Evolutionary conservation across 345 rosid genomes (phyloP), one percentile per base, ranked within the genome.

Genomic region (Eucalyptus grandis): DNA sequence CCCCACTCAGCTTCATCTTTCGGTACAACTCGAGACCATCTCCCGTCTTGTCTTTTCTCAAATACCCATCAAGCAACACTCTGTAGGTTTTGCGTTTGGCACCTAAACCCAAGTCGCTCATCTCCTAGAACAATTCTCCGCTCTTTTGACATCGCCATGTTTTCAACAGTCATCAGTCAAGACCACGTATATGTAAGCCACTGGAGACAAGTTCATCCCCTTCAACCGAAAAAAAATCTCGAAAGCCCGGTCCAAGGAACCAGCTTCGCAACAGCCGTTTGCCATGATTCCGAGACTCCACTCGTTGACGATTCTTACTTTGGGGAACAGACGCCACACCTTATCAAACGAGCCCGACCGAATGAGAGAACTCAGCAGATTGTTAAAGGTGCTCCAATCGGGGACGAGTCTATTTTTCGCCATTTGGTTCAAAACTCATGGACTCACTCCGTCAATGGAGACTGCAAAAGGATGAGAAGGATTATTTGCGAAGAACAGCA

Each of bases 111-210:
- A 93, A 8, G 86, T 89, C 92, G 69, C 40, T 94, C 95, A 95
- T 95, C 43, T 93, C 89, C 14, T 14, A 56, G 87, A 96, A 96
- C 92, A 96, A 91, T 90, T 6, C 89, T 87, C 92, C 1, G 95
- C 99, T 91, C 91, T 93, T 58, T 93, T 89, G 86, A 94, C 86
- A 60, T 96, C 94, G 8, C 97, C 96, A 87, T 90, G 93, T 92
- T 96, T 97, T 88, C 97, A 96, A 86, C 95, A 94, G 77, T 96
- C 99, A 91, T 97, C 96, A 89, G 96, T 96, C 95, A 95, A 90
- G 89, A 94, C 96, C 60, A 95, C 94, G 90, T 93, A 96, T 87
- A 96, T 90, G 54, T 95, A 97, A 87, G 95, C 96, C 89, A 95
- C 95, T 1, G 95, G 93, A 88, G 93, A 88, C 54, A 91, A 90